Evolutionary conservation across 164 flowering plant genomes (phyloP), one percentile per base, ranked within the genome.

Genomic region (Warburgia ugandensis): DNA sequence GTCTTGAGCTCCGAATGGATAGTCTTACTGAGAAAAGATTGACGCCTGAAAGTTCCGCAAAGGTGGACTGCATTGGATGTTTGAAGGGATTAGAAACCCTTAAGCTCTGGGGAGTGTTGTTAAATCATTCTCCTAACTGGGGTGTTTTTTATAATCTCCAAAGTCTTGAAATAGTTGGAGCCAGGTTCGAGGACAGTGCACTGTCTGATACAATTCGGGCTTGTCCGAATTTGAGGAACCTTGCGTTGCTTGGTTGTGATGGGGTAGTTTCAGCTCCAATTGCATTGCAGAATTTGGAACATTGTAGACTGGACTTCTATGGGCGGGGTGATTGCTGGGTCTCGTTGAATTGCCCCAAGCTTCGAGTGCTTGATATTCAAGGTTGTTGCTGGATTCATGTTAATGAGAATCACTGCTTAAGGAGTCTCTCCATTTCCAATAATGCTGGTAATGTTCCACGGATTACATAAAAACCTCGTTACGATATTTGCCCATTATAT

Each of bases 1-100:
- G 58, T 45, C 89, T 89, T 6, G 97, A 89, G 77, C 87, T 89
- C 9, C 76, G 91, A 5, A 77, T 89, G 77, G 94, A 88, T 47
- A 80, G 65, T 52, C 63, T 82, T 31, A 14, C 39, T 11, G 79
- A 79, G 11, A 64, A 65, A 32, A 54, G 60, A 10, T 22, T 26
- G 9, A 33, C 35, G 23, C 22, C 13, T 26, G 80, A 73, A n/a
- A 50, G 27, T 44, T 68, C 78, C 23, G 60, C 77, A 0, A 81
- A 86, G 52, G 19, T 86, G 50, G 90, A 86, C 29, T 77, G 79
- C 66, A 54, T 89, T 10, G 49, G 60, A 6, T 45, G 42, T 10
- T 86, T 76, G 20, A 61, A 40, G 28, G 70, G 74, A 47, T 54
- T 89, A 69, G 83, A 80, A 62, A 73, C 85, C 0, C 62, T 89